A percentile compares a stretch with the other conserved stretches of the same genome.
Evolutionary conservation across 2,329 filamentous ascomycete genomes (phyloP).

Genomic region (Aspergillus pseudotamarii): DNA sequence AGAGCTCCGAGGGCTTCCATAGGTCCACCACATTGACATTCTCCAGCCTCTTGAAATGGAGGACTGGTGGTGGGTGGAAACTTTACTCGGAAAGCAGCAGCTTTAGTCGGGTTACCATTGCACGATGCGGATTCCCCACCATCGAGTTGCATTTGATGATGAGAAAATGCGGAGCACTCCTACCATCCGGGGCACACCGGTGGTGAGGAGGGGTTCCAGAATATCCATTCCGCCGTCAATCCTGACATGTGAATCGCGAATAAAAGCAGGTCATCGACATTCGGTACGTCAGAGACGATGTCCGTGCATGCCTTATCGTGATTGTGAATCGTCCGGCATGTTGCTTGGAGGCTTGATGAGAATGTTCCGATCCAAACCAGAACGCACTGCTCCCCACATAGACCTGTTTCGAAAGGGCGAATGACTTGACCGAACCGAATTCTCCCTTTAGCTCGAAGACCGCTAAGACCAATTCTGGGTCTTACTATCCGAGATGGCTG

Average conservation of each 20-base stretch:
- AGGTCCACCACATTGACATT: neutral
- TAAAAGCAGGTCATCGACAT: conserved; percentile 7
- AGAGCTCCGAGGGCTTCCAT: conserved; percentile 13
- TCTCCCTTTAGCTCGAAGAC: neutral
- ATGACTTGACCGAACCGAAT: neutral
- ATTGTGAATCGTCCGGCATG: conserved; percentile 9
- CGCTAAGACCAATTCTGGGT: neutral
- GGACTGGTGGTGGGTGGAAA: conserved; percentile 1
- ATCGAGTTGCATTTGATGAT: conserved; percentile 10
- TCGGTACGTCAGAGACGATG: conserved; percentile 6
- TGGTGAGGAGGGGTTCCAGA: conserved; percentile 15
- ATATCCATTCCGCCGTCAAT: conserved; percentile 7
- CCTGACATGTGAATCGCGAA: conserved; percentile 15
- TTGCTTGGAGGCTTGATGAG: conserved; percentile 2
- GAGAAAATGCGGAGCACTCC: conserved; percentile 11
- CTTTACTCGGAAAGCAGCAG: conserved; percentile 1
- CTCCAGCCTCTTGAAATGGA: neutral
- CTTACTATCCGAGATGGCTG: neutral
- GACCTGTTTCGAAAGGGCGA: neutral
- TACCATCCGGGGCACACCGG: conserved; percentile 5
- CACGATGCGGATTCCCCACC: conserved; percentile 1
- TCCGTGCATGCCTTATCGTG: conserved; percentile 17
- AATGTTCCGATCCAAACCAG: conserved; percentile 1
- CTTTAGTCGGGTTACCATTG: conserved; percentile 4
- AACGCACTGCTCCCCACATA: neutral